Percentiles rank a stretch among this genome's conserved stretches.
Conservation (phyloP, 495 filamentous ascomycete species). For the Staphylotrichum tortipilum region DNA sequence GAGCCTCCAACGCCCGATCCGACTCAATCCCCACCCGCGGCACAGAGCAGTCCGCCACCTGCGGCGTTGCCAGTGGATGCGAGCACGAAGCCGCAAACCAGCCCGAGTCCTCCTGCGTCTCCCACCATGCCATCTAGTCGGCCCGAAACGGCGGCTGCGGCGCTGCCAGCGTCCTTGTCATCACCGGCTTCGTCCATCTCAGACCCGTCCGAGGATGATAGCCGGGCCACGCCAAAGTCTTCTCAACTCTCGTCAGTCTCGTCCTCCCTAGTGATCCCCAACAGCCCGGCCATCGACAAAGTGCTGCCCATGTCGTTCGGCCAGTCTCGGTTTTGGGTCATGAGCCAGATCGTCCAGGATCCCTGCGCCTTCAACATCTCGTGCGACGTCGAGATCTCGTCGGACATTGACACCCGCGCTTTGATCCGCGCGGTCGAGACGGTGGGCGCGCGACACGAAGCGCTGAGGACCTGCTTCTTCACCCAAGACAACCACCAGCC, state of each 20-base stretch:
- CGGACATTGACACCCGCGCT: slow-evolving; percentile 9
- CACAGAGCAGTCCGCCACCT: no score
- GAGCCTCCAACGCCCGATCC: no score
- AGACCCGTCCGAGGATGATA: no score
- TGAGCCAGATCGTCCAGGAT: slow-evolving; percentile 25
- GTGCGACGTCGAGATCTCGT: slow-evolving; percentile 15
- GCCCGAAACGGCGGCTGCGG: neutral
- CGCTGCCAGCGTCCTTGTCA: no score
- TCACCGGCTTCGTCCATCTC: no score
- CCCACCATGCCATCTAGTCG: no score
- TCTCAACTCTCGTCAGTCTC: no score
- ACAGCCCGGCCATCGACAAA: neutral
- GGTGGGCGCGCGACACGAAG: slow-evolving; percentile 34
- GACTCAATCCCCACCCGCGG: no score
- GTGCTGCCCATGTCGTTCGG: slow-evolving; percentile 19
- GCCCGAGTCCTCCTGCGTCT: neutral
- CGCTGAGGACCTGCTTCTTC: slow-evolving; percentile 29
- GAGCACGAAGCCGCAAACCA: no score
- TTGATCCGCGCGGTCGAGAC: slow-evolving; percentile 27
- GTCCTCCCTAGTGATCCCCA: neutral
- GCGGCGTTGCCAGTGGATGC: no score
- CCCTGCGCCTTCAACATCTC: slow-evolving; percentile 29
- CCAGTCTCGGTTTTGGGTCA: slow-evolving; percentile 44
- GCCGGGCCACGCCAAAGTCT: no score
- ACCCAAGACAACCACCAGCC: neutral